These are phyloP conservation scores for Podospora bellae-mahoneyi DNA, from an alignment of 495 filamentous ascomycete genomes.

Conservation along the genomic window DNA sequence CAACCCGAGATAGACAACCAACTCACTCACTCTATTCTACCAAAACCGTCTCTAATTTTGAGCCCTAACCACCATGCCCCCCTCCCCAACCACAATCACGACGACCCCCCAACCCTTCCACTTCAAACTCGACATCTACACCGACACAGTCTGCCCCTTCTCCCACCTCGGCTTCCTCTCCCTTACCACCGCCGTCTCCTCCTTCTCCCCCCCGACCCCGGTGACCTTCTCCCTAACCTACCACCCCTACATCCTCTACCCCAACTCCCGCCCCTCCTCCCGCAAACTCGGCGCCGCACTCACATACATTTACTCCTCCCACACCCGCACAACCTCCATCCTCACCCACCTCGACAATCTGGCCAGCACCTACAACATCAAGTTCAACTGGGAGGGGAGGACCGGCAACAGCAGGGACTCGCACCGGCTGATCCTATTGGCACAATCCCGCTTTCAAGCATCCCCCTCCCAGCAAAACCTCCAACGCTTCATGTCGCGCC, in stretches of 20 bases:
- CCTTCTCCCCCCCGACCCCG: constrained; percentile 56
- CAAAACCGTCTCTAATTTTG: too few species aligned
- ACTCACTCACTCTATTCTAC: too few species aligned
- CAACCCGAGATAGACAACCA: too few species aligned
- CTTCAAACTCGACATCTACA: constrained; percentile 62
- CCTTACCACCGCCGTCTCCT: constrained; percentile 62
- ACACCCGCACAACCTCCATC: constrained; percentile 7
- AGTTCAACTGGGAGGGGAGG: constrained; percentile 66
- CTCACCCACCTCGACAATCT: constrained; percentile 19
- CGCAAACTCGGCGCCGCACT: constrained; percentile 1
- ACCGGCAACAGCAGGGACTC: constrained; percentile 72
- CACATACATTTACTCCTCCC: not conserved
- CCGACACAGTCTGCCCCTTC: constrained; percentile 79
- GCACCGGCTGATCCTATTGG: constrained; percentile 70
- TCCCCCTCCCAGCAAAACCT: not conserved
- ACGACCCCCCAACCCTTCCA: constrained; percentile 38
- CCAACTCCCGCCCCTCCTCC: constrained; percentile 34
- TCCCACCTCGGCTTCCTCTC: constrained; percentile 79
- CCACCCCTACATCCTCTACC: constrained; percentile 75
- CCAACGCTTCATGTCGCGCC: constrained; percentile 62
- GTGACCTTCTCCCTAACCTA: constrained; percentile 63
- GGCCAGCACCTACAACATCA: constrained; percentile 49
- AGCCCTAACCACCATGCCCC: too few species aligned
- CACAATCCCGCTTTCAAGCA: constrained; percentile 3
- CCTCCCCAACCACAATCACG: not conserved